Evolutionary conservation across 768 basidiomycete genomes (phyloP).

Genomic region (Tephrocybe rancida): DNA sequence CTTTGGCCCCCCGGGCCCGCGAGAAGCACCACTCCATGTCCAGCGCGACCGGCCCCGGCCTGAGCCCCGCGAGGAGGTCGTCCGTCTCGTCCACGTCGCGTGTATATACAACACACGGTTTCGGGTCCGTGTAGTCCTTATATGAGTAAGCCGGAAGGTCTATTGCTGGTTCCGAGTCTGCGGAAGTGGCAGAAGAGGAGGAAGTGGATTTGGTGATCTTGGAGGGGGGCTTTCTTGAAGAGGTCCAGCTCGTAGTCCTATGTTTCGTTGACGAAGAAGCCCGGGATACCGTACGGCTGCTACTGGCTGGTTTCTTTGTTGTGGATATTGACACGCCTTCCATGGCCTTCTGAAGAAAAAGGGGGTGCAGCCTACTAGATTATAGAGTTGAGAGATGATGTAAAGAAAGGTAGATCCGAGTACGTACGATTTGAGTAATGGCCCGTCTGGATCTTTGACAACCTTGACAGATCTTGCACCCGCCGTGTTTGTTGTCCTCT

Average conservation of each 20-base stretch:
- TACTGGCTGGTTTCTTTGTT: neutral
- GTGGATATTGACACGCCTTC: neutral
- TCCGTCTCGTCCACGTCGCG: conserved; percentile 30
- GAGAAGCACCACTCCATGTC: conserved; percentile 37
- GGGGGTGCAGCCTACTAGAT: neutral
- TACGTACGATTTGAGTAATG: conserved; percentile 2
- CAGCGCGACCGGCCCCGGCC: conserved; percentile 31
- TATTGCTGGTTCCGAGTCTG: neutral
- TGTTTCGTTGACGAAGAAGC: neutral
- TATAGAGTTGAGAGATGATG: neutral
- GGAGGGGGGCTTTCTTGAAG: neutral
- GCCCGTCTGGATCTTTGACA: neutral
- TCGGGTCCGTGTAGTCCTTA: conserved; percentile 26
- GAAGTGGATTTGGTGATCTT: neutral
- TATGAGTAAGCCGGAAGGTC: conserved; percentile 30
- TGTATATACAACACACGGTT: conserved; percentile 27
- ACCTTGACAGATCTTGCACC: neutral
- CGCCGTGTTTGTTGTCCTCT: neutral
- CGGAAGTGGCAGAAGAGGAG: neutral
- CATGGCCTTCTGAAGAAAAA: conserved; percentile 3
- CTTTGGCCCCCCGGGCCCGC: conserved; percentile 9
- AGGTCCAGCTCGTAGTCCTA: neutral
- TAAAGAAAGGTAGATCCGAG: neutral
- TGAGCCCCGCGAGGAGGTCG: conserved; percentile 28
- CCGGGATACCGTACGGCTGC: neutral